phyloP scores from a whole-genome alignment of 768 basidiomycete genomes.

The Chalciporus sphaerocephalus region DNA sequence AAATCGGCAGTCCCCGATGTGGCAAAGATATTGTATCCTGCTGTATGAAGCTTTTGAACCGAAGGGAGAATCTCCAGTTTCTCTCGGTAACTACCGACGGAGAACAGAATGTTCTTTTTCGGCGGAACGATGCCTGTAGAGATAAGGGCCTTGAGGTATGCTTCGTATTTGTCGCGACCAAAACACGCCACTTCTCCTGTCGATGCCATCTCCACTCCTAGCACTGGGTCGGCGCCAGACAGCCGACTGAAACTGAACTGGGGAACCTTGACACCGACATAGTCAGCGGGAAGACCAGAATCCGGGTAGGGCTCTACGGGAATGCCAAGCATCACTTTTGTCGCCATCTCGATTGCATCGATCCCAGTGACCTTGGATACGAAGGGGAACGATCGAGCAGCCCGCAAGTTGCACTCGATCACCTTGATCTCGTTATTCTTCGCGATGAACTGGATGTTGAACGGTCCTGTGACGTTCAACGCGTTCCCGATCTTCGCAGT shows the following conservation, averaged over 20 bases:
- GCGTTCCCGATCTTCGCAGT: slow-evolving; percentile 97
- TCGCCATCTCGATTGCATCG: slow-evolving; percentile 98
- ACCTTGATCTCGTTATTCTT: slow-evolving; percentile 99
- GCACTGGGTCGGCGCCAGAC: slow-evolving; percentile 94
- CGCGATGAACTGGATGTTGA: slow-evolving; percentile 99
- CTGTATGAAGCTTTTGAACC: slow-evolving; percentile 88
- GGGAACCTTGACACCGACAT: slow-evolving; percentile 99
- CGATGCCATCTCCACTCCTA: slow-evolving; percentile 99
- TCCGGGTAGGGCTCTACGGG: slow-evolving; percentile 91
- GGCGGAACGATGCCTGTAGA: slow-evolving; percentile 93
- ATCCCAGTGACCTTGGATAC: slow-evolving; percentile 97
- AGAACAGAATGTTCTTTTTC: slow-evolving; percentile 96
- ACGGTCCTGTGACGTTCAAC: slow-evolving; percentile 95
- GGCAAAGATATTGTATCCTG: slow-evolving; percentile 95
- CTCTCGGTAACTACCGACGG: slow-evolving; percentile 95
- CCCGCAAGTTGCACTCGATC: slow-evolving; percentile 98
- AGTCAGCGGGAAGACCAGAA: slow-evolving; percentile 79
- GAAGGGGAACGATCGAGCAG: slow-evolving; percentile 97
- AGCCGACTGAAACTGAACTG: slow-evolving; percentile 98
- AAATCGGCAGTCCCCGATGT: slow-evolving; percentile 98
- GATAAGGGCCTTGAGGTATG: slow-evolving; percentile 94
- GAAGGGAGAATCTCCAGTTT: slow-evolving; percentile 94
- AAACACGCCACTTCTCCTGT: slow-evolving; percentile 99
- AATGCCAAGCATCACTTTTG: slow-evolving; percentile 94
- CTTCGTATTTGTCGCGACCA: slow-evolving; percentile 95